Base-by-base conservation (phyloP, 2,329 filamentous ascomycete species). In the Pseudophaeomoniella oleicola region DNA sequence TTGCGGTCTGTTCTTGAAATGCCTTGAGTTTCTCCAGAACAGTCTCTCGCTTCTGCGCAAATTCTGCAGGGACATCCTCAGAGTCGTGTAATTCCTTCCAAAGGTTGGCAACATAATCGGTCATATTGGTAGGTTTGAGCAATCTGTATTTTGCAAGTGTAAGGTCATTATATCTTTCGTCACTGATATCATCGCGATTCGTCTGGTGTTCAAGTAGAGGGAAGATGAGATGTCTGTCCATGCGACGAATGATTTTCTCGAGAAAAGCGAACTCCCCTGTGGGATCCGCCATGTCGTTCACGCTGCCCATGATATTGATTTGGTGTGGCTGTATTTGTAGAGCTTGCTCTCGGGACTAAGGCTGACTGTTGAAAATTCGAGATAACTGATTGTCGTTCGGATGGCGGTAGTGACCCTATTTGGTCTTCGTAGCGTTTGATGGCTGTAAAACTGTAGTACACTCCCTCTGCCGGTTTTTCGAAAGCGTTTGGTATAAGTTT, bases 91-190 rank as follows among this genome's bases (percentile, higher is more conserved):
- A 75, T 54, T 94, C 82, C 58, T 82, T 81, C 70, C 93, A 85
- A 48, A 98, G 68, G 53, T 80, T 82, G 54, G 87, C 87, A 37
- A 96, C 84, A 59, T 93, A 98, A 63, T 98, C 90, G 53, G 81
- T 90, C 90, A 98, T 98, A 71, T 96, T 94, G 54, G 90, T 96
- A 60, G 86, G 79, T 67, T 93, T 88, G 49, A 98, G 76, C 40
- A 98, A 77, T 64, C 88, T 80, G 60, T 88, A 94, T 63, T 94
- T 94, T 51, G 86, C 78, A 56, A 81, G 75, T 44, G 80, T 79
- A 51, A 93, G 78, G 58, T 87, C 78, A 51, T 69, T 69, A 38
- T 50, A 45, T 12, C 49, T 72, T 63, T 60, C 71, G 52, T 71
- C 72, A 49, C 76, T 73, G 53, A 86, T 81, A 58, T 86, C 78